phyloP scores from a whole-genome alignment of 108 stramenopile genomes.

The Nannochloropsis salina region DNA sequence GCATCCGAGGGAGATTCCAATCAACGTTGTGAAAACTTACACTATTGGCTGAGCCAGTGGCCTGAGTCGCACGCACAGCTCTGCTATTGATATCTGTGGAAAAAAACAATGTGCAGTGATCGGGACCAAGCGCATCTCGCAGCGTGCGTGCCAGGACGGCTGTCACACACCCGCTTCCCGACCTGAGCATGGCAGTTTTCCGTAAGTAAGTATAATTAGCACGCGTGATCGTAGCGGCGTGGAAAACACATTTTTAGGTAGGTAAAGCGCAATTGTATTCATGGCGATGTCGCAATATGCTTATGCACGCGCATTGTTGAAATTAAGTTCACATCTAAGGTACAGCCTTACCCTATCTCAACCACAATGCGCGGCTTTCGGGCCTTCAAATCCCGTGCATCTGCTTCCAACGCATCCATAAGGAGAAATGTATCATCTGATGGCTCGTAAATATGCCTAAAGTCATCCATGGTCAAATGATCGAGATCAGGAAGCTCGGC shows the following conservation, averaged over 20 bases:
- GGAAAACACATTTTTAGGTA: too few relatives aligned
- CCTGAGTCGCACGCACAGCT: neutral
- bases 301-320: too few relatives aligned
- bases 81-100: neutral
- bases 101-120: neutral
- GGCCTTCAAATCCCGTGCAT: neutral
- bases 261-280: too few relatives aligned
- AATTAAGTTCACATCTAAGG: too few relatives aligned
- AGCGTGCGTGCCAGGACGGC: neutral
- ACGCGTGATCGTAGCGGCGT: too few relatives aligned
- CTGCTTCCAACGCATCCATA: conserved; percentile 66
- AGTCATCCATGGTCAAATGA: conserved; percentile 67
- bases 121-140: neutral
- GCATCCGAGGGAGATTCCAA: neutral
- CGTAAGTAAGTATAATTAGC: neutral
- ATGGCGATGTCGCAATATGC: too few relatives aligned
- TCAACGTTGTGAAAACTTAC: neutral
- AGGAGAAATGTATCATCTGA: conserved; percentile 78
- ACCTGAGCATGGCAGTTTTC: neutral
- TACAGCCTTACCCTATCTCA: conserved; percentile 72
- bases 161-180: neutral
- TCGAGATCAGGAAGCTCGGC: conserved; percentile 41
- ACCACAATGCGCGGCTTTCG: conserved; percentile 38
- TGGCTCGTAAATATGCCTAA: conserved; percentile 73
- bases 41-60: neutral